Conservation (phyloP, 2,329 filamentous ascomycete species). For the Colletotrichum phormii region DNA sequence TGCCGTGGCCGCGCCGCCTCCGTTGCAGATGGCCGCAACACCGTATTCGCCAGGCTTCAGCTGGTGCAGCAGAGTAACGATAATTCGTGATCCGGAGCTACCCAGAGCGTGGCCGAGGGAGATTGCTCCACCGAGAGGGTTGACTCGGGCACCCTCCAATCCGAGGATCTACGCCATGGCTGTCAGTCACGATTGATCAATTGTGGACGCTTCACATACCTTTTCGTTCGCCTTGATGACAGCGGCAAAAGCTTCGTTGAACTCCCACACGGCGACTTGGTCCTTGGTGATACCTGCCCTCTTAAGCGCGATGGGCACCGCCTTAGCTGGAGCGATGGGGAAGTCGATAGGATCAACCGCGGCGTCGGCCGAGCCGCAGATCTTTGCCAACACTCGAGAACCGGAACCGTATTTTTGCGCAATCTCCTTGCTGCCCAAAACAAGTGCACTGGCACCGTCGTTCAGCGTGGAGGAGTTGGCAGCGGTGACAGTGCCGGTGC, state of each 20-base stretch:
- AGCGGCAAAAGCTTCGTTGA: constrained; percentile 97
- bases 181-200: constrained; percentile 16
- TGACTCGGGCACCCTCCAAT: constrained; percentile 82
- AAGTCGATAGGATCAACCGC: constrained; percentile 94
- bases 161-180: constrained; percentile 74
- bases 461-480: constrained; percentile 96
- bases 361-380: constrained; percentile 88
- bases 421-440: constrained; percentile 83
- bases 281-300: constrained; percentile 91
- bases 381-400: constrained; percentile 87
- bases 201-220: constrained; percentile 53
- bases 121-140: constrained; percentile 91
- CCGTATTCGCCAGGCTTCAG: constrained; percentile 93
- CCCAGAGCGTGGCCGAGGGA: constrained; percentile 92
- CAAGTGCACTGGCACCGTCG: constrained; percentile 91
- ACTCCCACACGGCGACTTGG: constrained; percentile 95
- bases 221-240: constrained; percentile 96
- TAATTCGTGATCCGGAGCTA: constrained; percentile 91
- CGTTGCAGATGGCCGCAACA: constrained; percentile 96
- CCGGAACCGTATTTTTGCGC: constrained; percentile 82
- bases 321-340: constrained; percentile 90
- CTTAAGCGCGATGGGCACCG: constrained; percentile 89
- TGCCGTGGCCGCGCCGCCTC: constrained; percentile 90
- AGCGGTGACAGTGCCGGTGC: constrained; percentile 90
- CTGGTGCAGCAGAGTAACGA: constrained; percentile 92